Base-by-base conservation (phyloP, 768 basidiomycete genomes). In the Lentinula aciculospora region DNA sequence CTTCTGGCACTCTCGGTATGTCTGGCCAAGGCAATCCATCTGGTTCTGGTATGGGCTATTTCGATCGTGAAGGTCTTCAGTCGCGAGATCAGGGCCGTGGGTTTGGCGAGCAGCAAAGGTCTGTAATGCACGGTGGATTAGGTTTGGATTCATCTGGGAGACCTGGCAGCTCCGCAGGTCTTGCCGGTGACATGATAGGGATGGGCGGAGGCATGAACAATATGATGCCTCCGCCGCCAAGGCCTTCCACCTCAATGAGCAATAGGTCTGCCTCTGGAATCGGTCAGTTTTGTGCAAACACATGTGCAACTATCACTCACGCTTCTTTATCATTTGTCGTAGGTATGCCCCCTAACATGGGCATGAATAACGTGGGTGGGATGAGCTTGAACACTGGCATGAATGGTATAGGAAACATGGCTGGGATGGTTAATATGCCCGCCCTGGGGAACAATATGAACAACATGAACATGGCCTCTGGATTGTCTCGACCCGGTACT, bases 401-500 rank as follows among this genome's bases (percentile, higher is more conserved):
- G 36, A 39, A 36, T 27, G 49, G 29, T 34, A 53, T 53, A 9
- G 13, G 15, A 28, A 39, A 36, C 51, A 37, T 53, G 34, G 32
- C n/a, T 15, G 40, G 37, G 10, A 53, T 53, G 51, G 51, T 19
- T 21, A 53, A 23, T 19, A 53, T 53, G 51, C 23, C 45, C 15
- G 51, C n/a, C 42, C 25, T 34, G 28, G 54, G 40, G 8, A 32
- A 12, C n/a, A 49, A 28, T 17, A 28, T 45, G 42, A 28, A 37
- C 27, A 58, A 51, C 34, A 58, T 58, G 57, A 47, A 13, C 28
- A 37, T 34, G 39, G 29, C 37, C 23, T 25, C 42, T 8, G 47
- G 47, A n/a, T 31, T 36, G 28, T 59, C 58, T 3, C 27, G 58
- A 31, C 58, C 58, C 25, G 58, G 58, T 8, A 59, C 58, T n/a